Conservation (phyloP, 352 stramenopile genomes). For the Phytophthora pinifolia region DNA sequence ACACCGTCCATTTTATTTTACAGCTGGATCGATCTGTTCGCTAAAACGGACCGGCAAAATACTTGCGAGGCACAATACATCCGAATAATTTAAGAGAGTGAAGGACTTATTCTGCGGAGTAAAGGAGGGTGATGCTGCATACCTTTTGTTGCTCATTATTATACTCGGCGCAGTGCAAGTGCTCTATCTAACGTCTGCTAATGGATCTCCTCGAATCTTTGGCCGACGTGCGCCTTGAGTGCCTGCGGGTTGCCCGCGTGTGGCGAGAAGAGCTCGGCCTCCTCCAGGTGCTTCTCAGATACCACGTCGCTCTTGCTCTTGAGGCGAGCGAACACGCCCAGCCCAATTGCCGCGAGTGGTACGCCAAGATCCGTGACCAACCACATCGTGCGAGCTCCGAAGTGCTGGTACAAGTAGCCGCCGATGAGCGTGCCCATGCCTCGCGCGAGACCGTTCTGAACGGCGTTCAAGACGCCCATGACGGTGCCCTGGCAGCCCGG, state of each 20-base stretch:
- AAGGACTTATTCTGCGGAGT: no score
- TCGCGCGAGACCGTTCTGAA: slow-evolving; percentile 75
- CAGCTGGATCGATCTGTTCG: no score
- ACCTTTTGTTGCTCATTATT: no score
- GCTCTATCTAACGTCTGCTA: slow-evolving; percentile 4
- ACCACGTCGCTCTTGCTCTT: slow-evolving; percentile 49
- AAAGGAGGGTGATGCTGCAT: no score
- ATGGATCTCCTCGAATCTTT: slow-evolving; percentile 30
- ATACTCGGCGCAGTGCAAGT: no score
- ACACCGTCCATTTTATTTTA: no score
- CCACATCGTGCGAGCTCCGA: slow-evolving; percentile 68
- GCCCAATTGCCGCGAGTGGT: slow-evolving; percentile 54
- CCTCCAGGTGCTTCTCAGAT: slow-evolving; percentile 42
- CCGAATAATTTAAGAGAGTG: no score
- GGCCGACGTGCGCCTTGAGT: slow-evolving; percentile 24
- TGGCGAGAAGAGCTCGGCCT: slow-evolving; percentile 66
- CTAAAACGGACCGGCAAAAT: no score
- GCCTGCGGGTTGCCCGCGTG: slow-evolving; percentile 46
- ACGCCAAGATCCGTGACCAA: slow-evolving; percentile 64
- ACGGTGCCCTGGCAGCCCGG: slow-evolving; percentile 65
- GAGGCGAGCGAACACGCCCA: slow-evolving; percentile 58
- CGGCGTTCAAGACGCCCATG: slow-evolving; percentile 75
- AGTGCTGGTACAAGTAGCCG: slow-evolving; percentile 78
- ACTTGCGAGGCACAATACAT: no score
- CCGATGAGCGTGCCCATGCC: slow-evolving; percentile 67